Evolutionary conservation across 257 asterid species (phyloP).

Genomic region (Osmanthus fragrans): DNA sequence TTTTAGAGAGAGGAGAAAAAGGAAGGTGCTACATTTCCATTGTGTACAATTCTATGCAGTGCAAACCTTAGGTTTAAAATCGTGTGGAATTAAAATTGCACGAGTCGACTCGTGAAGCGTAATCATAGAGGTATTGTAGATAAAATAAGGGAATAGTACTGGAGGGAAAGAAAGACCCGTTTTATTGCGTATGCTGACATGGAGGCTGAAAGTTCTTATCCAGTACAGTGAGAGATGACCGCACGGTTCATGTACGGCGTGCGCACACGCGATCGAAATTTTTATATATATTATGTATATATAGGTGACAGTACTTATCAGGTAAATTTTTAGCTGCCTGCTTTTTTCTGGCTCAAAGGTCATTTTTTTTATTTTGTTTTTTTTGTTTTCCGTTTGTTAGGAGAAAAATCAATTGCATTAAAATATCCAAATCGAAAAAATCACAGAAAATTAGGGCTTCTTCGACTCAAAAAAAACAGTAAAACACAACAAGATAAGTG

Average conservation of each 20-base stretch:
- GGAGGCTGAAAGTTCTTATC: slow-evolving; percentile 12
- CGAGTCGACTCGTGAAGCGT: background rate
- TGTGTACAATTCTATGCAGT: slow-evolving; percentile 6
- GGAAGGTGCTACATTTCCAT: background rate
- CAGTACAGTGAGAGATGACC: background rate
- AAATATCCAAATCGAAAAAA: too few species aligned
- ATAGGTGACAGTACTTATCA: too few species aligned
- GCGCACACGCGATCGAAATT: background rate
- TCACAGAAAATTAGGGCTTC: too few species aligned
- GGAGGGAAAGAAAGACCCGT: background rate
- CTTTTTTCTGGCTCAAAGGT: too few species aligned
- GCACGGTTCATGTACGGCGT: background rate
- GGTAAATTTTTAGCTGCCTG: too few species aligned
- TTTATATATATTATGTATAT: too few species aligned
- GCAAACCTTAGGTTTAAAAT: background rate
- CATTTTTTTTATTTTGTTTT: too few species aligned
- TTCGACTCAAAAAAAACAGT: too few species aligned
- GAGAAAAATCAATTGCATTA: too few species aligned
- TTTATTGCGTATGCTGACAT: background rate
- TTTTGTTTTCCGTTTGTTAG: too few species aligned
- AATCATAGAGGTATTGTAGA: background rate
- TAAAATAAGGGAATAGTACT: background rate
- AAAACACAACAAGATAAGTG: too few species aligned
- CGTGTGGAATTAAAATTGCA: background rate
- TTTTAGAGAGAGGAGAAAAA: slow-evolving; percentile 11